Evolutionary conservation across 1,139 yeast species (phyloP).

Genomic region (Zygoascus meyerae): DNA sequence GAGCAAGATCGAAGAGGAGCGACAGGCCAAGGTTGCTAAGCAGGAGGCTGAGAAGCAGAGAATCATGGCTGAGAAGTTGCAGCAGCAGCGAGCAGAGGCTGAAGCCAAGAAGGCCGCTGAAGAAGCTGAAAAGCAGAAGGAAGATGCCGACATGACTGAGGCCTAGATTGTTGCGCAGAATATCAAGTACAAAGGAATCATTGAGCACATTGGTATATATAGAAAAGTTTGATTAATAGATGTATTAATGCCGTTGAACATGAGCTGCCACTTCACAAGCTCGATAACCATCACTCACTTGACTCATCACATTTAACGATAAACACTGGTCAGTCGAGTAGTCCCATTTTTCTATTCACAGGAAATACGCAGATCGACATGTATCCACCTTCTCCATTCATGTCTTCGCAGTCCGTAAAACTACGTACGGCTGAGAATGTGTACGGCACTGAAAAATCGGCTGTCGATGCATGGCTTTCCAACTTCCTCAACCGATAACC

Average conservation of each 20-base stretch:
- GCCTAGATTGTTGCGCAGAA: conserved; percentile 15
- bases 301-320: too few species aligned
- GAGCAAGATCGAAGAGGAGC: conserved; percentile 92
- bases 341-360: too few species aligned
- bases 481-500: not conserved
- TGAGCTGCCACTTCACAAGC: not conserved
- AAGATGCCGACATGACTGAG: conserved; percentile 23
- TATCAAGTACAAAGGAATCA: not conserved
- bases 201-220: not conserved
- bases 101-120: conserved; percentile 29
- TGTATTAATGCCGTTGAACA: not conserved
- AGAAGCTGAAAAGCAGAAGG: conserved; percentile 23
- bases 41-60: conserved; percentile 80
- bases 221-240: not conserved
- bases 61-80: conserved; percentile 85
- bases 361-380: too few species aligned
- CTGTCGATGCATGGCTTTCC: not conserved
- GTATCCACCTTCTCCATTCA: too few species aligned
- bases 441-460: conserved; percentile 1
- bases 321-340: too few species aligned
- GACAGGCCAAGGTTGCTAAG: conserved; percentile 80
- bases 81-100: conserved; percentile 60
- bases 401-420: not conserved
- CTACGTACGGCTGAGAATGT: not conserved
- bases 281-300: too few species aligned